Evolutionary conservation across 116 monocot genomes (phyloP), one percentile per base, ranked within the genome.

Genomic region (Phalaenopsis hybrid): DNA sequence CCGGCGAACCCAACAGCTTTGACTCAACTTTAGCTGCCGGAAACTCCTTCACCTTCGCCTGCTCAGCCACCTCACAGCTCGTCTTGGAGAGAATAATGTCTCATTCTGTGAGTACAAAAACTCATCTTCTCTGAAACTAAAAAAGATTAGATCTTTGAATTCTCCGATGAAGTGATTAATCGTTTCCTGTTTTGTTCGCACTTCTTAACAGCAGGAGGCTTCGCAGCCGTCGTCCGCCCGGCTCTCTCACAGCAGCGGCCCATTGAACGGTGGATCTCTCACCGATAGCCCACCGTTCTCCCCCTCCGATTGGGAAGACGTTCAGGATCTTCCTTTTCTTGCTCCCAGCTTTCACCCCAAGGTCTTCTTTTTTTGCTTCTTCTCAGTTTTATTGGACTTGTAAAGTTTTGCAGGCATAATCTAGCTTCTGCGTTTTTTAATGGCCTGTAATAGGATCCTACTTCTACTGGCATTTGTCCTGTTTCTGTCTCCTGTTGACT

Each of bases 241-340:
- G 48, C 85, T 87, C 23, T 89, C 89, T 3, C 87, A 89, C 83
- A 87, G 89, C 87, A 89, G 89, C 77, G 89, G 87, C 7, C 85
- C 89, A 12, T 69, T 89, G 55, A 89, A 82, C 81, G 83, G 82
- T 25, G 84, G 89, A 44, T 86, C 85, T 10, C 81, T 84, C 85
- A 57, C 80, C 73, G 87, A 94, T 83, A 94, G 96, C 84, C 94
- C 94, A 37, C 94, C 94, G 5, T 86, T 94, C 79, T 94, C 94
- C 59, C 93, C 96, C 52, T 84, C 79, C n/a, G 81, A 82, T 58
- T 5, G 41, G 85, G 81, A 67, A 9, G 87, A 87, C 44, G 43
- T 83, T 21, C 85, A 89, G 87, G 89, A 87, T 41, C 28, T 10
- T 76, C 31, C 74, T 51, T 59, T 51, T 44, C 51, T 21, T 52